Percentiles rank a stretch among this genome's conserved stretches.
phyloP scores from a whole-genome alignment of 2,329 filamentous ascomycete genomes.

The Lachnellula subtilissima region DNA sequence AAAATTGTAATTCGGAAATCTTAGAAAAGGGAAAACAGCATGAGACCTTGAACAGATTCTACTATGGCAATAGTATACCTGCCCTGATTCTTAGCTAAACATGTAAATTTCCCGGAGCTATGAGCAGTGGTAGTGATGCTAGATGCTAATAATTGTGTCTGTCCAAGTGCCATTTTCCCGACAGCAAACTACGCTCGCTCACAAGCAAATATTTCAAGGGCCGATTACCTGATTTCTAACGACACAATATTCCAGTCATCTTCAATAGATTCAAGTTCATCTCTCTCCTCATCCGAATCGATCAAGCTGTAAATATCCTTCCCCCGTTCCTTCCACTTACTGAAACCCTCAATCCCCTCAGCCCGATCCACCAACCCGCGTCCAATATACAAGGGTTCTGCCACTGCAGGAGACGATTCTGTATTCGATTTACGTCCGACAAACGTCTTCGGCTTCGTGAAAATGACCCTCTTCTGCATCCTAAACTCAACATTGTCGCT shows the following conservation, averaged over 20 bases:
- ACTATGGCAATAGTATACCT: no score
- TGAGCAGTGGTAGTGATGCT: no score
- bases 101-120: no score
- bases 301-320: constrained; percentile 3
- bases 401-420: not conserved
- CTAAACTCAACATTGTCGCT: not conserved
- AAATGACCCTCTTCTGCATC: constrained; percentile 9
- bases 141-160: not conserved
- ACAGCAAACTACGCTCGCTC: not conserved
- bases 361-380: not conserved
- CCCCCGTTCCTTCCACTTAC: not conserved
- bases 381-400: constrained; percentile 14
- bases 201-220: not conserved
- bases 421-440: constrained; percentile 4
- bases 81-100: no score
- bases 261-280: constrained; percentile 20
- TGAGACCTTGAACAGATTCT: no score
- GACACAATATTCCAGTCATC: constrained; percentile 13
- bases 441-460: constrained; percentile 17
- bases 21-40: no score
- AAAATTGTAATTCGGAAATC: no score
- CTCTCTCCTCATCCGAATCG: constrained; percentile 7
- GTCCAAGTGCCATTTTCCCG: not conserved
- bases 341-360: not conserved
- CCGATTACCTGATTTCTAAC: not conserved